Evolutionary conservation across 2,329 filamentous ascomycete genomes (phyloP), one percentile per base, ranked within the genome.

Genomic region (Colletotrichum plurivorum): DNA sequence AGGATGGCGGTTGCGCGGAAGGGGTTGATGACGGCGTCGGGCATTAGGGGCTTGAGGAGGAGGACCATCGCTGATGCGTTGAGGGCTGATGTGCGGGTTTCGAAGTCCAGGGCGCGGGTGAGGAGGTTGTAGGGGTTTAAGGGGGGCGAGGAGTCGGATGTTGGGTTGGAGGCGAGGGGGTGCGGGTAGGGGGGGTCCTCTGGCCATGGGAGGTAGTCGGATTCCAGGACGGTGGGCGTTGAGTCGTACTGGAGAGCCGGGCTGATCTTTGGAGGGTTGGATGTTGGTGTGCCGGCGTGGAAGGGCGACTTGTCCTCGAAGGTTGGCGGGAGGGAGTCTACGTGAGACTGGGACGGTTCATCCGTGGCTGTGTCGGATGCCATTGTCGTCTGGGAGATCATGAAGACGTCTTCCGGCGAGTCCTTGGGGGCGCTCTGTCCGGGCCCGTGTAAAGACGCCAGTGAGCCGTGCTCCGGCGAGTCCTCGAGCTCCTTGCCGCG

Each of bases 11-110:
- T 79, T 2, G 88, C 88, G 71, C 88, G 88, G 69, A 87, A 79
- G 12, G 79, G 73, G 72, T 90, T 88, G 43, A 92, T 87, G 18
- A 89, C 79, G 9, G 81, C 79, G 0, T 84, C 79, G 0, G 88
- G 86, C 1, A 91, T 79, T 0, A 91, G 82, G 0, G 89, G 88
- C 46, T 84, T 84, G 0, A 92, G 80, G 0, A 91, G 82, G 3
- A 92, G 83, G 5, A 91, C 76, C 72, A 92, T 90, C 31, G 88
- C 87, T 0, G 89, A 86, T 0, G 89, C 88, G 70, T 89, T 88
- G 25, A 91, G 80, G 2, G 87, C 84, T 0, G 88, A 90, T 1
- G 84, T 85, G 54, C 82, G 83, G 6, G 83, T 82, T 73, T 91
- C 89, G 65, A 89, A 90, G 5, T 83, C 79, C 1, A 92, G 79